A percentile compares a stretch with the other conserved stretches of the same genome.
Conservation (phyloP, 2,329 filamentous ascomycete species). For the Macrophomina tecta region DNA sequence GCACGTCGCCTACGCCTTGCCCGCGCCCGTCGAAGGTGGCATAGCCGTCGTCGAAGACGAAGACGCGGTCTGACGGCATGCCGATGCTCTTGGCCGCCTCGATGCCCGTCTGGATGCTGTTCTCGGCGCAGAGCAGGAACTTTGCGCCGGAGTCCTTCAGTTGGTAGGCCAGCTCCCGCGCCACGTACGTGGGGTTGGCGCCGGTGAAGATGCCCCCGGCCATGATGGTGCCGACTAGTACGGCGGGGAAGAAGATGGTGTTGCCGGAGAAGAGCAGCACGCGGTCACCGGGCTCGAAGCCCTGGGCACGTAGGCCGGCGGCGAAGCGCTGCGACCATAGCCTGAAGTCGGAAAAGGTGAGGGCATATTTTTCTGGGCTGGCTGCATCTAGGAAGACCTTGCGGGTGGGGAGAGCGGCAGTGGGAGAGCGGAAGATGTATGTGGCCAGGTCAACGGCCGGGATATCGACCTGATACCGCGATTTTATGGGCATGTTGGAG, state of each 20-base stretch:
- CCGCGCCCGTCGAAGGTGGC: constrained; percentile 53
- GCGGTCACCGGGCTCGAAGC: constrained; percentile 70
- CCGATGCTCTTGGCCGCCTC: constrained; percentile 68
- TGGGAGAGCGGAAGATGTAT: constrained; percentile 59
- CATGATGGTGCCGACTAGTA: constrained; percentile 77
- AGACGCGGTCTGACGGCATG: constrained; percentile 63
- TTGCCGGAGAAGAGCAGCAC: constrained; percentile 77
- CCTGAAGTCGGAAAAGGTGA: constrained; percentile 70
- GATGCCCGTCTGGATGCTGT: constrained; percentile 66
- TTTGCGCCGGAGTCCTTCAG: constrained; percentile 72
- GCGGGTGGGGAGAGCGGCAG: constrained; percentile 51
- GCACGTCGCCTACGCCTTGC: constrained; percentile 43
- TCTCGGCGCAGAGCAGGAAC: constrained; percentile 70
- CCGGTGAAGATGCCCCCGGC: constrained; percentile 80
- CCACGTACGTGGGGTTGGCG: constrained; percentile 72
- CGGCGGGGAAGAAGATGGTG: constrained; percentile 72
- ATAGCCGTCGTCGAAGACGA: constrained; percentile 60
- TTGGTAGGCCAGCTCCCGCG: constrained; percentile 76
- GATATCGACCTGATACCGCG: constrained; percentile 54
- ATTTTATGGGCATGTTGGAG: constrained; percentile 58
- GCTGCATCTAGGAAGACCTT: constrained; percentile 68
- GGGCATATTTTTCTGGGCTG: constrained; percentile 68
- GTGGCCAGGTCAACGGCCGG: constrained; percentile 54
- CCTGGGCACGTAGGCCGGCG: constrained; percentile 67
- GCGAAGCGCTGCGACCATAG: constrained; percentile 76